These are phyloP conservation scores for Aureobasidium sp. DNA, from an alignment of 2,329 filamentous ascomycete species.

Conservation along the genomic window DNA sequence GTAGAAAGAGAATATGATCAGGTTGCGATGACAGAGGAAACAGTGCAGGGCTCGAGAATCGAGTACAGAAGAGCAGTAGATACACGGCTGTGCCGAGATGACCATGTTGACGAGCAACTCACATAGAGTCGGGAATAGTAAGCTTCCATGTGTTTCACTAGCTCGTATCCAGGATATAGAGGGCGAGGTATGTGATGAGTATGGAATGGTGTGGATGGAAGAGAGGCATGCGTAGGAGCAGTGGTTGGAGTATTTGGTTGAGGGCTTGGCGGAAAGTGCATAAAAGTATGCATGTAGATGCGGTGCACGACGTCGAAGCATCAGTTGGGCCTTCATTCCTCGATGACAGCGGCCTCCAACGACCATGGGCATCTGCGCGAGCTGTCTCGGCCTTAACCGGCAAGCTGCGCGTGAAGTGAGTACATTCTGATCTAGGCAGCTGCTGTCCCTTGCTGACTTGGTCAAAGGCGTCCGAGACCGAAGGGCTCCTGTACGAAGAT, in stretches of 20 bases:
- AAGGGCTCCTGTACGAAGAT: constrained; percentile 39
- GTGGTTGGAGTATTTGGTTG: constrained; percentile 6
- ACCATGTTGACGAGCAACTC: background rate
- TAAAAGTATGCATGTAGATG: background rate
- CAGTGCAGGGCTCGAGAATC: background rate
- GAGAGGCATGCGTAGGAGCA: background rate
- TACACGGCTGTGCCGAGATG: background rate
- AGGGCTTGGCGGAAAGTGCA: constrained; percentile 3
- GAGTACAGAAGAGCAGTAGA: background rate
- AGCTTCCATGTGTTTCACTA: background rate
- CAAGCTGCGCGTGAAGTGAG: constrained; percentile 40
- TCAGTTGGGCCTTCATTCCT: constrained; percentile 8
- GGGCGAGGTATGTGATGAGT: constrained; percentile 19
- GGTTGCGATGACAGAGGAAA: too few relatives aligned
- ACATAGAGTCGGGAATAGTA: background rate
- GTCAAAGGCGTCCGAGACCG: constrained; percentile 39
- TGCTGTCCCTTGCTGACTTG: constrained; percentile 20
- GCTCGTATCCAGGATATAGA: background rate
- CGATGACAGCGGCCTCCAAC: constrained; percentile 1
- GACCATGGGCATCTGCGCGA: constrained; percentile 43
- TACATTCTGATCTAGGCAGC: constrained; percentile 12
- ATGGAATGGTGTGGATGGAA: constrained; percentile 18
- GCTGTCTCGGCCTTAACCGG: constrained; percentile 41
- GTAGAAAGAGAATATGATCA: background rate
- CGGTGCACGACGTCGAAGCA: background rate